These are phyloP conservation scores for Pontederia crassipes DNA, from an alignment of 176 grass and related monocot genomes.

Conservation along the genomic window DNA sequence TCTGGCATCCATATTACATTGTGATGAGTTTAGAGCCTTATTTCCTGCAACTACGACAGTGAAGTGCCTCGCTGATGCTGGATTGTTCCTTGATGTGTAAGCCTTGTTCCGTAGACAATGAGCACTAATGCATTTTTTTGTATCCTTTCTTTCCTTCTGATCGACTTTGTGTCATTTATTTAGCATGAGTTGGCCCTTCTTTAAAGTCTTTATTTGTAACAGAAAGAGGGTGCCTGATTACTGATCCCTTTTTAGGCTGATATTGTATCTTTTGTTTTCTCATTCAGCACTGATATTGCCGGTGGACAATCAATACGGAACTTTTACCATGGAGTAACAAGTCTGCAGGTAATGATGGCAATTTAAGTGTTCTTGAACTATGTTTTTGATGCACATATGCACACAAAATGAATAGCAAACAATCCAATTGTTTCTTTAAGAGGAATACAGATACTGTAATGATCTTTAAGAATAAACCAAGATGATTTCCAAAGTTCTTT, in stretches of 20 bases:
- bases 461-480: too few species aligned
- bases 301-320: constrained; percentile 59
- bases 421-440: too few species aligned
- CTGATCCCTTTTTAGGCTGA: too few species aligned
- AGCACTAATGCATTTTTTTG: too few species aligned
- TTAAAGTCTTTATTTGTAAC: background rate
- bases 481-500: too few species aligned
- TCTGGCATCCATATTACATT: constrained; percentile 79
- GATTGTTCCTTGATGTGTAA: constrained; percentile 98
- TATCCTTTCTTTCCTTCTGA: too few species aligned
- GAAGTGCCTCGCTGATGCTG: constrained; percentile 94
- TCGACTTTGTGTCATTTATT: too few species aligned
- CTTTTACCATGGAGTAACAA: constrained; percentile 64
- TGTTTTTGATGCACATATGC: background rate
- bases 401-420: too few species aligned
- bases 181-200: background rate
- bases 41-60: constrained; percentile 67
- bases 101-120: background rate
- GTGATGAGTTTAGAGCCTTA: constrained; percentile 70
- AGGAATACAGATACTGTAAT: too few species aligned
- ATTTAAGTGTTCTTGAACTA: background rate
- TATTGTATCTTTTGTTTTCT: background rate
- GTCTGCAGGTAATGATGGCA: constrained; percentile 51
- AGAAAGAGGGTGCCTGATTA: too few species aligned
- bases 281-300: constrained; percentile 62